Base-by-base conservation (phyloP, 1,284 basidiomycete species). In the Tylopilus orsonianus region DNA sequence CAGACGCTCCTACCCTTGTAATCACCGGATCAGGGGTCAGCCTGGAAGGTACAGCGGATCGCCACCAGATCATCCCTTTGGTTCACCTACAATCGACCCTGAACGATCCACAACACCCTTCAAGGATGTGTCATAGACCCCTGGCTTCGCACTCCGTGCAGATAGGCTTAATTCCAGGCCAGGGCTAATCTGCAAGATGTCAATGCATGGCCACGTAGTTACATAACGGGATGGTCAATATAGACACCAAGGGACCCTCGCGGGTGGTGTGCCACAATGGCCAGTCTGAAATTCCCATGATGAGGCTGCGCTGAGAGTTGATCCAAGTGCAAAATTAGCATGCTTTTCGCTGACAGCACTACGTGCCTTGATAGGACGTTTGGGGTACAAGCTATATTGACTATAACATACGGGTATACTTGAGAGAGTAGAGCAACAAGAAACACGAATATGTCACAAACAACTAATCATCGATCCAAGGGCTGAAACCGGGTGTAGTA, bases 401-500 rank as follows among this genome's bases (percentile, higher is more conserved):
- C 41, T 26, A 40, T 23, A 41, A 44, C 47, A 34, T 37, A 52
- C 14, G 29, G 26, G 7, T 29, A 29, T 44, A 50, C 44, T 26
- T 44, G 33, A 48, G 47, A 27, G 27, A 10, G 37, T 22, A 18
- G 22, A 44, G 16, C 34, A 26, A 43, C 9, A 26, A 26, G 19
- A 39, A 19, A 36, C 12, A 14, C 13, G 16, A 33, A 34, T 18
- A 20, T 14, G 14, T 23, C 18, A 43, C 38, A 42, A 30, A 48
- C 30, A 36, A 19, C 30, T n/a, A 2, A 19, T 67, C 49, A 72
- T 52, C 69, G 65, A 24, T 74, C 71, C 34, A 67, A 52, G 5
- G 74, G 68, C 52, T 79, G 74, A 62, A 90, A 92, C 10, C 82
- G 75, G 13, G 75, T 75, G 58, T 92, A 93, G 54, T 81, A 83